Base-by-base conservation (phyloP, 164 flowering plant genomes). In the Hamamelis virginiana region DNA sequence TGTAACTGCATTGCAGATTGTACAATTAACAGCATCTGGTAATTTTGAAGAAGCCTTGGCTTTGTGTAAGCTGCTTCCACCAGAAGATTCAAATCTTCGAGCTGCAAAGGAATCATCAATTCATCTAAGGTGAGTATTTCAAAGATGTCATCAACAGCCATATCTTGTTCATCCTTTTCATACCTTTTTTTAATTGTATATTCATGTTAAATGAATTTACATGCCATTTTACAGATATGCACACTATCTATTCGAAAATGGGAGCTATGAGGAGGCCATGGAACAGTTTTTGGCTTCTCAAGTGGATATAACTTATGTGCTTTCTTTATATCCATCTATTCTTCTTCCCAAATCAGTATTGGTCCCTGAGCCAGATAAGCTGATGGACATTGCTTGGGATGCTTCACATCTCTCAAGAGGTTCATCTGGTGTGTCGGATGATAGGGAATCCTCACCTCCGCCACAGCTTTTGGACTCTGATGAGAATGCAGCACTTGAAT, bases 41-140 rank as follows among this genome's bases (percentile, higher is more conserved):
- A 78, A 96, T 77, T 96, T 96, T 82, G 99, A 93, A 75, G 98
- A 93, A 80, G 99, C 99, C 25, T 78, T 96, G 85, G 89, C 92
- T 61, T 83, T 96, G 76, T 96, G 98, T 67, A 91, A 93, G 83
- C 68, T 91, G 71, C 98, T 96, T 74, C 98, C 99, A 59, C 94
- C 94, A 51, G 99, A 96, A 80, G 99, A 96, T 80, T 82, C 96
- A 73, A 89, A 76, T 68, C 97, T 96, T 69, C 83, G 96, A 85
- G 89, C 94, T 62, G 89, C 99, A 76, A 96, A 91, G 77, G 99
- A 93, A 77, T 82, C 87, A 9, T 85, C 98, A 53, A 96, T 96
- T 75, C 97, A 90, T 73, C 77, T 93, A 65, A 84, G 99, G 99
- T 93, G 66, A 63, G 41, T 33, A 2, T 6, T 33, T 6, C 41